Evolutionary conservation across 2,329 filamentous ascomycete species (phyloP).

Genomic region (Shiraia sp.): DNA sequence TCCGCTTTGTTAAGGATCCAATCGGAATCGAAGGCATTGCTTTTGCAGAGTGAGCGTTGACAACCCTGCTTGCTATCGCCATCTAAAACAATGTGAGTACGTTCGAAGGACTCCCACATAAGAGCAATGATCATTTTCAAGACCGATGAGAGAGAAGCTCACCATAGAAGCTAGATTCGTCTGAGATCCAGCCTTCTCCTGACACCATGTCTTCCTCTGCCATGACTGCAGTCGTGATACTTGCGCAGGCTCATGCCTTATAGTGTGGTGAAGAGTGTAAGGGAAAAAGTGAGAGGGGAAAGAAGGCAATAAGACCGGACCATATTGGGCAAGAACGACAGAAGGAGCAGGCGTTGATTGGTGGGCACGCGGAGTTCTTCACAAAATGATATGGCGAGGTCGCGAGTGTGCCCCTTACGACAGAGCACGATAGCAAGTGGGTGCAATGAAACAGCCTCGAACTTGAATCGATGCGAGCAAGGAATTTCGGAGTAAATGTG

Average conservation of each 20-base stretch:
- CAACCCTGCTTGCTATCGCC: slow-evolving; percentile 32
- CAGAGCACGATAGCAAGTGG: no score
- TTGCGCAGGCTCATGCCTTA: slow-evolving; percentile 8
- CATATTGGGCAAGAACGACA: slow-evolving; percentile 15
- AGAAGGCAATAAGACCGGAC: slow-evolving; percentile 11
- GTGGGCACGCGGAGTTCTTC: no score
- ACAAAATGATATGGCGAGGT: no score
- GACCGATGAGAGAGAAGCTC: slow-evolving; percentile 13
- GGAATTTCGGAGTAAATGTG: no score
- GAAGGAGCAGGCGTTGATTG: no score
- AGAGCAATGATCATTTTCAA: no score
- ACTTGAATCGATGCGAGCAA: no score
- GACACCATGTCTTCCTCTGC: slow-evolving; percentile 30
- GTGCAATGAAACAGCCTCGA: no score
- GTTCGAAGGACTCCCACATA: no score
- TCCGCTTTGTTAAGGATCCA: slow-evolving; percentile 26
- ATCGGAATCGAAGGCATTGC: slow-evolving; percentile 16
- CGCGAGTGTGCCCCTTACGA: no score
- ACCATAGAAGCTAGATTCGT: slow-evolving; percentile 54
- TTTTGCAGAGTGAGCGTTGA: slow-evolving; percentile 20
- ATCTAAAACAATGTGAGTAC: slow-evolving; percentile 16
- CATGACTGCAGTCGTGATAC: slow-evolving; percentile 16
- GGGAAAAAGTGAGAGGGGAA: slow-evolving; percentile 1
- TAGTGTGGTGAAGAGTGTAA: slow-evolving; percentile 3
- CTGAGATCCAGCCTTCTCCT: slow-evolving; percentile 42